Evolutionary conservation across 495 filamentous ascomycete species (phyloP).

Genomic region (Penicillium paradoxum): DNA sequence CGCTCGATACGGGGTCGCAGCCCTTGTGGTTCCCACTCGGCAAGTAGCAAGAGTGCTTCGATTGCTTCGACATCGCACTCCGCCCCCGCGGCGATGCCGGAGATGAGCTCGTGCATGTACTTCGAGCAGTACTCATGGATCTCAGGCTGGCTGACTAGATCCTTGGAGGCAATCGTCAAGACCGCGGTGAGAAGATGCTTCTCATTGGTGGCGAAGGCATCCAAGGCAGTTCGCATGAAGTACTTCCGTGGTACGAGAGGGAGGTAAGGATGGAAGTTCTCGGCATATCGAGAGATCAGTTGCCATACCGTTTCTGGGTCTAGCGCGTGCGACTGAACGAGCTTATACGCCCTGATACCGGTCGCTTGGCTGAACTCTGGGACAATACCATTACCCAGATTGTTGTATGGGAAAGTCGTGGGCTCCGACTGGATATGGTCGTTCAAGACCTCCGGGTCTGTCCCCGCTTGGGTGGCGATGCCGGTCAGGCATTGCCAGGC

Average conservation of each 20-base stretch:
- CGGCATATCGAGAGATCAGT: slow-evolving; percentile 48
- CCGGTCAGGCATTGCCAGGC: slow-evolving; percentile 46
- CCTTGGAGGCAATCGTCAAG: slow-evolving; percentile 58
- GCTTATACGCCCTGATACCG: slow-evolving; percentile 44
- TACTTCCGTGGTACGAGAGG: slow-evolving; percentile 53
- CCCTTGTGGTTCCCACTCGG: slow-evolving; percentile 61
- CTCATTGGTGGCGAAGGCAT: slow-evolving; percentile 48
- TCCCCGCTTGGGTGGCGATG: slow-evolving; percentile 32
- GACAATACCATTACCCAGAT: slow-evolving; percentile 26
- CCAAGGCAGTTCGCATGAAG: slow-evolving; percentile 45
- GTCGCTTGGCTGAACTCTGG: slow-evolving; percentile 26
- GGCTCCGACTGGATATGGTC: slow-evolving; percentile 22
- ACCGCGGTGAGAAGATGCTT: slow-evolving; percentile 59
- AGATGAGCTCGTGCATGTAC: slow-evolving; percentile 60
- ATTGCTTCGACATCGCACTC: slow-evolving; percentile 59
- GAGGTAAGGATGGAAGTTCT: slow-evolving; percentile 59
- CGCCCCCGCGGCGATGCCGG: slow-evolving; percentile 53
- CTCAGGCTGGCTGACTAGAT: slow-evolving; percentile 50
- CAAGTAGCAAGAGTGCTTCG: slow-evolving; percentile 57
- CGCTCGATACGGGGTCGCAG: slow-evolving; percentile 46
- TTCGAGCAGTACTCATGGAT: slow-evolving; percentile 57
- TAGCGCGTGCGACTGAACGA: slow-evolving; percentile 48
- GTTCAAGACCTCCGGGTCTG: slow-evolving; percentile 14
- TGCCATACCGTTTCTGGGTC: slow-evolving; percentile 45
- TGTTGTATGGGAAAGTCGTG: slow-evolving; percentile 24